Evolutionary conservation across 306 rosid genomes (phyloP).

Genomic region (Corylus americana): DNA sequence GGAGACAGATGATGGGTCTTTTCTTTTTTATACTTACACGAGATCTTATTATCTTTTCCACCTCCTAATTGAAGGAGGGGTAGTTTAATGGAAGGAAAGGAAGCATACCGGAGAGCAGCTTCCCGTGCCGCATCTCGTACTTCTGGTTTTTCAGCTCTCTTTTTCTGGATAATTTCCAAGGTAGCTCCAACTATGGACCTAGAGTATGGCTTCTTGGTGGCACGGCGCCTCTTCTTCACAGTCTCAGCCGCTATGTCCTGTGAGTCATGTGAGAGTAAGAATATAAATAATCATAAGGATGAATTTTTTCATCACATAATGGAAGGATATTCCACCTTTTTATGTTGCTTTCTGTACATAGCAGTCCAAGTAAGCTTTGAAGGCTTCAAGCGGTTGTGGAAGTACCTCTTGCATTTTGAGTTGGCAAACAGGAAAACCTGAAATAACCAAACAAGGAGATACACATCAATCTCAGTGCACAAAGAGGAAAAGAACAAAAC

Average conservation of each 20-base stretch:
- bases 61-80: no score
- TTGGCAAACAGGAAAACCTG: slow-evolving; percentile 78
- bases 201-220: slow-evolving; percentile 70
- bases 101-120: slow-evolving; percentile 68
- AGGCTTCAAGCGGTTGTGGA: slow-evolving; percentile 80
- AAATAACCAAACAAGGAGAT: neutral
- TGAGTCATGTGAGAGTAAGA: neutral
- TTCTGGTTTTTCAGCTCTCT: slow-evolving; percentile 67
- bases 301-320: neutral
- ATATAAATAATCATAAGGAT: neutral
- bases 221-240: slow-evolving; percentile 70
- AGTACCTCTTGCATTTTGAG: slow-evolving; percentile 77
- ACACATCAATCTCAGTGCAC: neutral
- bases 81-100: neutral
- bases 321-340: slow-evolving; percentile 49
- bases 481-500: neutral
- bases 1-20: neutral
- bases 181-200: slow-evolving; percentile 73
- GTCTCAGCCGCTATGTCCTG: slow-evolving; percentile 77
- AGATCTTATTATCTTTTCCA: no score
- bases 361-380: slow-evolving; percentile 92
- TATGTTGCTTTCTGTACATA: slow-evolving; percentile 84
- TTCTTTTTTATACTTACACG: no score
- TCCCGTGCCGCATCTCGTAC: slow-evolving; percentile 83
- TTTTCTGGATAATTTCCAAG: slow-evolving; percentile 70